phyloP scores from a whole-genome alignment of 2,329 filamentous ascomycete species.

The Fusarium sp. region DNA sequence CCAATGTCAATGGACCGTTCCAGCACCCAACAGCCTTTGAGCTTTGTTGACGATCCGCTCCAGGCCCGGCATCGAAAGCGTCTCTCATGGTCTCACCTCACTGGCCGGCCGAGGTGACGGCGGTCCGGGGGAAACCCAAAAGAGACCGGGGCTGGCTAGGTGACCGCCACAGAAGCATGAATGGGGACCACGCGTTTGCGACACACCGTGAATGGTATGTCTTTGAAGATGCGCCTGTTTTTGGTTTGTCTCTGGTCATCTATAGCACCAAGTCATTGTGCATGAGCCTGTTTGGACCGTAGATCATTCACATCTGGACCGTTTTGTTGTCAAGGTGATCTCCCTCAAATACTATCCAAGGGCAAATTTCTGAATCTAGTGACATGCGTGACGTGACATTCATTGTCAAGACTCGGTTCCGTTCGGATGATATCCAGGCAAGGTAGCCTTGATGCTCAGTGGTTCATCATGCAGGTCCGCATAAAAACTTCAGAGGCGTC shows the following conservation, averaged over 20 bases:
- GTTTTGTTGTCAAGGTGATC: slow-evolving; percentile 36
- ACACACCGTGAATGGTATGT: slow-evolving; percentile 3
- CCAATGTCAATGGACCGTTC: slow-evolving; percentile 20
- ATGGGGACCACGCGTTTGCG: slow-evolving; percentile 29
- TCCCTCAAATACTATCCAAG: slow-evolving; percentile 8
- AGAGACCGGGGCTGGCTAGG: slow-evolving; percentile 33
- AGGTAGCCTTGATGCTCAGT: slow-evolving; percentile 5
- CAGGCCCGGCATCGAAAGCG: slow-evolving; percentile 22
- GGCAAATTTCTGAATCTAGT: neutral
- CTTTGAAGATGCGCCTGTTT: slow-evolving; percentile 6
- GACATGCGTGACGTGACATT: slow-evolving; percentile 18
- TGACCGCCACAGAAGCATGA: slow-evolving; percentile 36
- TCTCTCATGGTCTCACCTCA: slow-evolving; percentile 10
- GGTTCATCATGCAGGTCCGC: slow-evolving; percentile 7
- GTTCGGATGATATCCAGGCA: slow-evolving; percentile 1
- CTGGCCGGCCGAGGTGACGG: slow-evolving; percentile 26
- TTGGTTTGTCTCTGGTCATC: neutral
- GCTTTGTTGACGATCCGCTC: slow-evolving; percentile 35
- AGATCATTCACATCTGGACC: neutral
- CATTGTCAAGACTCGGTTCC: slow-evolving; percentile 15
- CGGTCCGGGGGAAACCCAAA: slow-evolving; percentile 26
- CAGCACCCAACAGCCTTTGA: slow-evolving; percentile 16
- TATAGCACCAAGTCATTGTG: slow-evolving; percentile 16
- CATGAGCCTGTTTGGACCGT: slow-evolving; percentile 13
- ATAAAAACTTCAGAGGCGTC: slow-evolving; percentile 28